Evolutionary conservation across 2,329 filamentous ascomycete genomes (phyloP).

Genomic region (Stylonectria norvegica): DNA sequence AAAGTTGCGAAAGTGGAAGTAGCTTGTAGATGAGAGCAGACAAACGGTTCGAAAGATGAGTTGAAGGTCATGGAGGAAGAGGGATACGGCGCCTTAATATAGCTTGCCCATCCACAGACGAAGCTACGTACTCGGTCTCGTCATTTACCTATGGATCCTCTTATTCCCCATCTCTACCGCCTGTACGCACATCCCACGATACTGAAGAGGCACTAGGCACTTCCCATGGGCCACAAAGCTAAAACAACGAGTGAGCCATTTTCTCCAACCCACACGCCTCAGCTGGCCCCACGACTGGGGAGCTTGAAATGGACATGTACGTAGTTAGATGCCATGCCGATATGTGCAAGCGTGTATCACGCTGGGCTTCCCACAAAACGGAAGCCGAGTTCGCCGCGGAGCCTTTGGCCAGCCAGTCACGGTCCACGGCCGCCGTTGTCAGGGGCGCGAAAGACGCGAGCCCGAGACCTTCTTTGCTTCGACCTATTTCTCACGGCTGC

Average conservation of each 20-base stretch:
- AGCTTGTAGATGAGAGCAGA: neutral
- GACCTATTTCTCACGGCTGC: constrained; percentile 12
- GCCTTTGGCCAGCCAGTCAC: constrained; percentile 8
- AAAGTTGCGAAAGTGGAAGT: no score
- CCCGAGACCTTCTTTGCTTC: neutral
- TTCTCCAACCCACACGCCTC: constrained; percentile 21
- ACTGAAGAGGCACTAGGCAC: no score
- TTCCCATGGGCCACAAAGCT: constrained; percentile 20
- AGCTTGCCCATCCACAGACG: constrained; percentile 9
- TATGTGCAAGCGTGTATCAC: no score
- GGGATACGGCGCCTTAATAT: constrained; percentile 23
- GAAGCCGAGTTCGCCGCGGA: constrained; percentile 4
- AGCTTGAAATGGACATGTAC: constrained; percentile 13
- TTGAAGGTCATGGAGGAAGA: neutral
- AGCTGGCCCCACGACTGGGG: constrained; percentile 28
- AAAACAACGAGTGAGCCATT: constrained; percentile 30
- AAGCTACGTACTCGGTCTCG: constrained; percentile 25
- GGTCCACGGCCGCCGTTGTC: constrained; percentile 6
- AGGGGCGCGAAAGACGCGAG: neutral
- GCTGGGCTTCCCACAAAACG: constrained; percentile 7
- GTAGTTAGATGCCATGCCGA: no score
- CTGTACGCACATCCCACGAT: no score
- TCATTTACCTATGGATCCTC: no score
- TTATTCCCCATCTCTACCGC: no score
- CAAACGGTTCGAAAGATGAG: constrained; percentile 1